Conservation (phyloP, 805 yeast genomes). For the Candida taoyuanica region DNA sequence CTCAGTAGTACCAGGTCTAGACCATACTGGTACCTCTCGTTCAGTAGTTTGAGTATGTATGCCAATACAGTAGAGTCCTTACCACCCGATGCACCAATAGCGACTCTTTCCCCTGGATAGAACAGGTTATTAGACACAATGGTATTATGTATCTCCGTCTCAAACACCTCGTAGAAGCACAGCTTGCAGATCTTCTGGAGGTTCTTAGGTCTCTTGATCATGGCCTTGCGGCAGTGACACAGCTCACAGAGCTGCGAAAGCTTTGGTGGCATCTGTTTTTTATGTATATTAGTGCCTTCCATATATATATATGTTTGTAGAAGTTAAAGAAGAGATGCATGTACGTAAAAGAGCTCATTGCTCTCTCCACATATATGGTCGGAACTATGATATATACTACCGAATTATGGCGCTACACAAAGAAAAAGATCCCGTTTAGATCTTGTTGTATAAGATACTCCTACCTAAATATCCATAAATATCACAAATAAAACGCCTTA, state of each 20-base stretch:
- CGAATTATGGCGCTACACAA: neutral
- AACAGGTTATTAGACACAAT: slow-evolving; percentile 68
- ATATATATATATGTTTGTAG: no score
- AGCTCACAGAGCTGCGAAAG: slow-evolving; percentile 65
- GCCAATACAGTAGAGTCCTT: slow-evolving; percentile 97
- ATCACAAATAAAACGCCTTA: neutral
- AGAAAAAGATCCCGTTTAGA: neutral
- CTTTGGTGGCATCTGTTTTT: slow-evolving; percentile 26
- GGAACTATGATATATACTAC: no score
- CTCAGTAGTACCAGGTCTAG: slow-evolving; percentile 77
- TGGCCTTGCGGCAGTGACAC: slow-evolving; percentile 78
- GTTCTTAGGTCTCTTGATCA: slow-evolving; percentile 88
- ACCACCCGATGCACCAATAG: slow-evolving; percentile 99
- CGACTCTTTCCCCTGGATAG: slow-evolving; percentile 77
- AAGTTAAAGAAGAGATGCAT: no score
- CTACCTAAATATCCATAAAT: neutral
- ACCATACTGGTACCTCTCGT: slow-evolving; percentile 86
- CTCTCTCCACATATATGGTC: no score
- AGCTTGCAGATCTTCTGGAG: slow-evolving; percentile 83
- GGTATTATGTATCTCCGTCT: slow-evolving; percentile 92
- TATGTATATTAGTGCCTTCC: no score
- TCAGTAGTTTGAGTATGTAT: slow-evolving; percentile 75
- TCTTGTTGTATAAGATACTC: no score
- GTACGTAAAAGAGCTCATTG: no score
- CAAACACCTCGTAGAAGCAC: slow-evolving; percentile 88